Evolutionary conservation across 1,139 yeast species (phyloP), one percentile per base, ranked within the genome.

Genomic region (Geotrichum citri-aurantii): DNA sequence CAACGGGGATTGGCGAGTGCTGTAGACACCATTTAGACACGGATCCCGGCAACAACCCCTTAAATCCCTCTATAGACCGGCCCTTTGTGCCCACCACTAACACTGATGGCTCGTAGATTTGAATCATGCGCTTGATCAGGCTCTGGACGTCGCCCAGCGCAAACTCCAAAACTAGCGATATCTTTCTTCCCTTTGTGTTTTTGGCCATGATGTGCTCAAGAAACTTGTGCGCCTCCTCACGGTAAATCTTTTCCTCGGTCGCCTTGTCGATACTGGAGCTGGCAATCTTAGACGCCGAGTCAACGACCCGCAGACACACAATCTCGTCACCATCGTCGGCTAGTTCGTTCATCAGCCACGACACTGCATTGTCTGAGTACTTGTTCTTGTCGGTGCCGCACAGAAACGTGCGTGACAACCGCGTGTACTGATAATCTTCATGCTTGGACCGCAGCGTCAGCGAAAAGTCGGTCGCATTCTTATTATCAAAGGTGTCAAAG

Each of bases 311-410:
- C 23, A 85, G 69, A 48, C 86, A 79, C 3, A 85, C 79, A 14
- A 85, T 72, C 24, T 86, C 85, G 68, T 85, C 91, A 12, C 88
- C 88, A 65, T 84, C 81, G 42, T 79, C 78, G 12, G 81, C 77
- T 75, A 85, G 77, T 65, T 85, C 86, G 59, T 83, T 85, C 59
- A 86, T 75, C 10, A 85, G 73, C 91, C 91, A 86, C 61, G 79
- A 82, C 29, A 85, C 73, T 1, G 90, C 89, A 54, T 77, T 77
- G 29, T 81, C 72, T 10, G 87, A 81, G 65, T 83, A 84, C 29
- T 73, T 72, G 63, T 83, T 84, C 50, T 79, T 79, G 67, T 83
- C 84, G 63, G 77, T 83, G 1, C 89, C 90, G 27, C 84, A 78
- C 58, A 86, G 72, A 62, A 81, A 81, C 3, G 90, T 83, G 63